Conservation (phyloP, 345 rosid species). For the Toxicodendron radicans region DNA sequence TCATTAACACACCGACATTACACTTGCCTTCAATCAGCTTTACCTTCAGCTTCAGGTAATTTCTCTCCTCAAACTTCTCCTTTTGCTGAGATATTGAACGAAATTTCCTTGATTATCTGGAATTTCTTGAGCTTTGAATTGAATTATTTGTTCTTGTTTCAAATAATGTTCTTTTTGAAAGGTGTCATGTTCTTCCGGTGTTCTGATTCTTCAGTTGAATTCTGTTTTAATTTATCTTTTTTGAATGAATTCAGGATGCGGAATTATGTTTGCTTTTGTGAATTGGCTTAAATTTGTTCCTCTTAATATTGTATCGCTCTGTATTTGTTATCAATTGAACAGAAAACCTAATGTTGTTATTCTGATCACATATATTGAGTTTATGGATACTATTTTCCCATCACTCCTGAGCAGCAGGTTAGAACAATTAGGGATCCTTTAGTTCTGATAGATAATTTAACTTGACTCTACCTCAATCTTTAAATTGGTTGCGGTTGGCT, state of each 20-base stretch:
- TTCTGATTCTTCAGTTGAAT: not conserved
- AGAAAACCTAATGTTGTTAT: not conserved
- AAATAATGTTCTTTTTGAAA: not conserved
- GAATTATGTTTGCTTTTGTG: not conserved
- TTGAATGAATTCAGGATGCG: not conserved
- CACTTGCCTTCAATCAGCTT: not conserved
- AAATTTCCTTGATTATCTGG: not conserved
- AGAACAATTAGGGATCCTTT: not conserved
- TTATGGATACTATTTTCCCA: not conserved
- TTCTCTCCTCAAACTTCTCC: not conserved
- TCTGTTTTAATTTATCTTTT: too few species aligned
- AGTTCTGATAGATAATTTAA: not conserved
- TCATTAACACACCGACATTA: not conserved
- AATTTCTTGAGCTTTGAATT: not conserved
- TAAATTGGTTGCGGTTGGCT: slow-evolving; percentile 8
- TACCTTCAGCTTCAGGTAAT: not conserved
- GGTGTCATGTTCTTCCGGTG: not conserved
- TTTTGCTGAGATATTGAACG: not conserved
- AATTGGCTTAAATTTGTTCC: not conserved
- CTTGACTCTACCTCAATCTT: not conserved
- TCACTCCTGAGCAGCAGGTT: not conserved
- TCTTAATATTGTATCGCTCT: not conserved
- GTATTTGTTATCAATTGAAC: not conserved
- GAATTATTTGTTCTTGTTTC: not conserved
- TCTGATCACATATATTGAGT: not conserved